Evolutionary conservation across 441 rosid genomes (phyloP), one percentile per base, ranked within the genome.

Genomic region (Hura crepitans): DNA sequence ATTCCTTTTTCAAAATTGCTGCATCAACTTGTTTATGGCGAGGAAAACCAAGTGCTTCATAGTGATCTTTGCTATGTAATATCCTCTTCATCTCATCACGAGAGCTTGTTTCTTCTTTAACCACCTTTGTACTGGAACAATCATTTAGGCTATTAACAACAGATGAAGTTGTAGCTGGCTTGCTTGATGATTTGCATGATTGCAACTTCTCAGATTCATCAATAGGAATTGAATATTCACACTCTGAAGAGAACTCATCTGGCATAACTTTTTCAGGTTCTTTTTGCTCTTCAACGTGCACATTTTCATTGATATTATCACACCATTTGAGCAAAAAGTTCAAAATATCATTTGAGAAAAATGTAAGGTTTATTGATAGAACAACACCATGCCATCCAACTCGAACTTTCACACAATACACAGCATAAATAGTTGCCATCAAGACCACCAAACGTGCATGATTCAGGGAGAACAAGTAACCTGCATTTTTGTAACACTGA

Each of bases 341-440:
- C 20, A 91, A 81, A 20, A 84, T 59, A 74, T 96, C 99, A 72
- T 91, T 88, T n/a, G 99, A 93, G 69, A 93, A 74, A 85, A 93
- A 96, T 14, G 98, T 89, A 72, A 96, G 93, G 83, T 91, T 91
- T 77, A 86, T 79, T 33, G 97, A 87, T 54, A 96, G 89, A 49
- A 89, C 80, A 64, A 93, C 85, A 66, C 99, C 99, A 75, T 77
- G 83, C 98, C 99, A 96, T 75, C 99, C 99, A 80, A 87, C 94
- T 70, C 87, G 87, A 78, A 84, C 93, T 91, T 88, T 87, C 72
- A 96, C 98, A 69, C 81, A 89, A 70, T 96, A 96, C 71, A 91
- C 69, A 30, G 94, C 85, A 72, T 96, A 93, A 28, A 81, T 50
- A 3, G 81, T 81, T 1, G 97, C 97, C 77, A 91, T 66, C 69